Evolutionary conservation across 2,329 filamentous ascomycete species (phyloP).

Genomic region (Hypomyces perniciosus): DNA sequence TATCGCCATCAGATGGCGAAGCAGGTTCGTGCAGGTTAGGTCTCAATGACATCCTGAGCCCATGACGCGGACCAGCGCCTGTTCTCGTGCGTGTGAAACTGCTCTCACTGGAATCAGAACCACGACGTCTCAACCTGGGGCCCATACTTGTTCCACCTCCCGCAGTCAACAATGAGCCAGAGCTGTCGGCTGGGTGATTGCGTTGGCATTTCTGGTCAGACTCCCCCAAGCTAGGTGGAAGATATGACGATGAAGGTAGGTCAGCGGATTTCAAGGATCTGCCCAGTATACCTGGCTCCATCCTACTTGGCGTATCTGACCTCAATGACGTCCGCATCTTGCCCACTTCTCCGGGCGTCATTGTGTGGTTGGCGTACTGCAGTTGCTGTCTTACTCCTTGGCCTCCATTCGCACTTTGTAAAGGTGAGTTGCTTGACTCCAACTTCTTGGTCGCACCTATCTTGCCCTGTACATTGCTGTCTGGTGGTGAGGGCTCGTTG

Average conservation of each 20-base stretch:
- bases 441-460: too few species aligned
- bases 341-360: background rate
- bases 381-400: too few species aligned
- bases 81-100: constrained; percentile 68
- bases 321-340: constrained; percentile 22
- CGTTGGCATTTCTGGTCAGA: constrained; percentile 17
- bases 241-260: constrained; percentile 28
- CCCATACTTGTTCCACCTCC: constrained; percentile 13
- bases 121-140: constrained; percentile 43
- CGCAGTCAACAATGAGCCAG: constrained; percentile 13
- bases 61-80: constrained; percentile 41
- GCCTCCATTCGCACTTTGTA: too few species aligned
- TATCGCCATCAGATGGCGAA: constrained; percentile 24
- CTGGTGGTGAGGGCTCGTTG: too few species aligned
- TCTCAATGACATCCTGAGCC: constrained; percentile 72
- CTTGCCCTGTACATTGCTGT: too few species aligned
- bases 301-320: constrained; percentile 6
- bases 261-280: constrained; percentile 11
- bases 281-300: constrained; percentile 8
- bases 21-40: constrained; percentile 19
- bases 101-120: constrained; percentile 67
- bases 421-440: too few species aligned
- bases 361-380: background rate
- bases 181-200: constrained; percentile 22
- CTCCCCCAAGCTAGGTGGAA: constrained; percentile 12